Evolutionary conservation across 768 basidiomycete genomes (phyloP), one percentile per base, ranked within the genome.

Genomic region (Saitozyma podzolica): DNA sequence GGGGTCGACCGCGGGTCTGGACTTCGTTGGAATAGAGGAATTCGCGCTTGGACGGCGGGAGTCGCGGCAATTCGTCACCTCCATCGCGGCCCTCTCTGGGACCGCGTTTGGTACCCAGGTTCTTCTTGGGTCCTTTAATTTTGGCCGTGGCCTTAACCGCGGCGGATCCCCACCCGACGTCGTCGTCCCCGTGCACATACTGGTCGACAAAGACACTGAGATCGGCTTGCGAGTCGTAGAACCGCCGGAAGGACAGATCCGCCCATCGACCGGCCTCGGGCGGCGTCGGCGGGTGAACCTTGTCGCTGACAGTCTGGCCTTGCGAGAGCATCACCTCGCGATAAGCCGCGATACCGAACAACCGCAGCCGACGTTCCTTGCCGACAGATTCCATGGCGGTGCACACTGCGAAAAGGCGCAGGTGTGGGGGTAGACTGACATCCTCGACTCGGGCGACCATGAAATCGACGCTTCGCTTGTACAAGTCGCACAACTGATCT

Each of bases 311-410:
- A 6, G 53, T 17, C 29, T 92, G 82, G 8, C 85, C 84, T 77
- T 92, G 89, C 50, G 83, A 82, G 2, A 82, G 80, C 53, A 92
- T 84, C 40, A 91, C 82, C 40, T 82, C 76, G 40, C 82, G 84
- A 78, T 90, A 95, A 40, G 87, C 85, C 1, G 84, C 83, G 50
- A 88, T 76, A 0, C 90, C 90, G 81, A 86, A 93, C 74, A 91
- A 91, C 65, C 91, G 84, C 75, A 91, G 86, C 20, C 91, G 88
- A 39, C 92, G 87, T 80, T 97, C 91, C 42, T 92, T 86, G 6
- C 91, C 91, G 65, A 84, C 83, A 0, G 86, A 90, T 80, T 96
- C 94, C 84, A 88, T 88, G 39, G 90, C 77, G 43, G 86, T 85
- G 19, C 84, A 84, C 54, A 91, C 84, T 37, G 86, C 84, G 47